phyloP scores from a whole-genome alignment of 2,329 filamentous ascomycete genomes.

The Ramularia endophylla region DNA sequence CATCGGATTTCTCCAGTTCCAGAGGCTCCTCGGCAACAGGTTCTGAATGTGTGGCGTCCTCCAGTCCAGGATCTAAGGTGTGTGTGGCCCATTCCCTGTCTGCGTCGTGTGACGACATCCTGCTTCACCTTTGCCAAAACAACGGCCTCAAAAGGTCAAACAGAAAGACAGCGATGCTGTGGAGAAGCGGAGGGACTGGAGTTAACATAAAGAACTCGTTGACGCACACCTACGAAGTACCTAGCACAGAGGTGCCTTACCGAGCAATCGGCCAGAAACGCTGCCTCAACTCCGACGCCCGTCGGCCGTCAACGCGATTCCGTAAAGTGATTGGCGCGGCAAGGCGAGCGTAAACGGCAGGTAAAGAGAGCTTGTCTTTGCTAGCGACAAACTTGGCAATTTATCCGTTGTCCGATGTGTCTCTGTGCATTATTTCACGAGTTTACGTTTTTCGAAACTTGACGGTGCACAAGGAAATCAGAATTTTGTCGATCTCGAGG shows the following conservation, averaged over 20 bases:
- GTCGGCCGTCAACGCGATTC: background rate
- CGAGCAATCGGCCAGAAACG: background rate
- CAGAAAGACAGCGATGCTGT: background rate
- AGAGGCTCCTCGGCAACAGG: conserved; percentile 36
- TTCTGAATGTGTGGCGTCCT: conserved; percentile 29
- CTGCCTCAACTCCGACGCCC: background rate
- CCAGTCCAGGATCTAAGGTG: conserved; percentile 11
- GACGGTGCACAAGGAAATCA: too few relatives aligned
- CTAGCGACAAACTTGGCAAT: too few relatives aligned
- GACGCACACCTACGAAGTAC: conserved; percentile 4
- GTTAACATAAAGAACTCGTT: conserved; percentile 1
- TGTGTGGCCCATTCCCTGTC: conserved; percentile 13
- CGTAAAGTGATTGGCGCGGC: conserved; percentile 6
- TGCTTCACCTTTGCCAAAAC: background rate
- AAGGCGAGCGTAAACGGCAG: conserved; percentile 3
- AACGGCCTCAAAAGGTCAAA: background rate
- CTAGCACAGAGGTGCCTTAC: background rate
- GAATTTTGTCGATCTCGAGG: too few relatives aligned
- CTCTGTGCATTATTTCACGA: too few relatives aligned
- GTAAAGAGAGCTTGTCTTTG: background rate
- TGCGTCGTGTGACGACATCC: conserved; percentile 14
- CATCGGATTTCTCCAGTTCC: conserved; percentile 31
- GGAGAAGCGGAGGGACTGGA: conserved; percentile 4
- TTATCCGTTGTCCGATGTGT: too few relatives aligned
- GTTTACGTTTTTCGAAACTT: too few relatives aligned